A percentile compares a stretch with the other conserved stretches of the same genome.
Conservation (phyloP, 2,329 filamentous ascomycete genomes). For the Fusarium phyllophilum region DNA sequence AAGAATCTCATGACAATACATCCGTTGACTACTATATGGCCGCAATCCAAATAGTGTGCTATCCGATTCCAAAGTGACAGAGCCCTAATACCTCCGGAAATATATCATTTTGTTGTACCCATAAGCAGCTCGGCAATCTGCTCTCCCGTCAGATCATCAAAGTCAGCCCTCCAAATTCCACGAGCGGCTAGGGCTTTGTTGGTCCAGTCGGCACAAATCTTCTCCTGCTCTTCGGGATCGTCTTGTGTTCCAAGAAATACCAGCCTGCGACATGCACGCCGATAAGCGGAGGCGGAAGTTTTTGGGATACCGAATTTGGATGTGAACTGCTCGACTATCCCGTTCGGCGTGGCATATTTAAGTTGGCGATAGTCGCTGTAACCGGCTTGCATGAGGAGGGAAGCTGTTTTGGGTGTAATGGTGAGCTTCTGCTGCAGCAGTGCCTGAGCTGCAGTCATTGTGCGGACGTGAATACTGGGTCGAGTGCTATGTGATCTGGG, state of each 20-base stretch:
- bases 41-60: fast-evolving
- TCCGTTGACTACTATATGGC: fast-evolving
- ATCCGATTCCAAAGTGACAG: fast-evolving
- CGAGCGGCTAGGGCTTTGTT: neutral
- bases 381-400: neutral
- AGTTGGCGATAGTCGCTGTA: neutral
- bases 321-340: neutral
- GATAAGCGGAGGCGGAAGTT: neutral
- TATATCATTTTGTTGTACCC: neutral
- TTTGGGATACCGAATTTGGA: neutral
- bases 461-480: neutral
- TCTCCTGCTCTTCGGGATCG: neutral
- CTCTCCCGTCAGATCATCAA: neutral
- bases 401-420: neutral
- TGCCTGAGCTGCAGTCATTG: neutral
- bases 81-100: too few relatives aligned
- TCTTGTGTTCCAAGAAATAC: neutral
- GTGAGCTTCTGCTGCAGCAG: neutral
- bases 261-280: neutral
- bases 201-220: neutral
- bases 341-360: neutral
- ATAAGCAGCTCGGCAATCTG: neutral
- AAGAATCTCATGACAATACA: neutral
- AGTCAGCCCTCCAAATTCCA: neutral
- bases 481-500: fast-evolving